These are phyloP conservation scores for Panellus pusillus DNA, from an alignment of 768 basidiomycete species.

Conservation along the genomic window DNA sequence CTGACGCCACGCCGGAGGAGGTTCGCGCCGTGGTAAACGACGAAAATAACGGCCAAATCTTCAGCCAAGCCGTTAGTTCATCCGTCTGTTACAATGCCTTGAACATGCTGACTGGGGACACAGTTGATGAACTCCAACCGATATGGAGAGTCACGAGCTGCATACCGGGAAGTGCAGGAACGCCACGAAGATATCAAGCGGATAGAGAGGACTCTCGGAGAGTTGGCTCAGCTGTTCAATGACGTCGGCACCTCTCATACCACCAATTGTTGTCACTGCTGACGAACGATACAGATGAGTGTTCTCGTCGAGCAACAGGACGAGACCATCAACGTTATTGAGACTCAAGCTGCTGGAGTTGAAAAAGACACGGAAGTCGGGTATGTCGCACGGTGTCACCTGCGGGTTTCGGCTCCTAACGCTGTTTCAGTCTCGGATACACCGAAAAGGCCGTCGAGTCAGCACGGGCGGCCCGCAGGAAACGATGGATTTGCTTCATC, in stretches of 20 bases:
- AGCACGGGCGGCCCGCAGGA: conserved; percentile 87
- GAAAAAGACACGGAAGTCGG: conserved; percentile 86
- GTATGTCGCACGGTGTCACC: conserved; percentile 41
- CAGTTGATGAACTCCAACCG: conserved; percentile 89
- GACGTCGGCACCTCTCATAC: conserved; percentile 57
- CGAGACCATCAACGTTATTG: conserved; percentile 80
- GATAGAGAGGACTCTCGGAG: conserved; percentile 90
- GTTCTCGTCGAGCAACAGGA: conserved; percentile 94
- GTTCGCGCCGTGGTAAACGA: conserved; percentile 84
- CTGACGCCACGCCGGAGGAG: conserved; percentile 89
- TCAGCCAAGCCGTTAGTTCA: conserved; percentile 77
- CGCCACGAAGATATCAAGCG: conserved; percentile 95
- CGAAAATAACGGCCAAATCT: conserved; percentile 80
- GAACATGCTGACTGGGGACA: conserved; percentile 10
- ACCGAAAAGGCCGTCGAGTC: conserved; percentile 85
- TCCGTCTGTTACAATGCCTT: background rate
- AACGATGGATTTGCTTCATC: conserved; percentile 96
- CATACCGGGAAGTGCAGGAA: conserved; percentile 96
- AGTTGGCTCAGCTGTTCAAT: conserved; percentile 94
- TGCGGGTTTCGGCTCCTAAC: conserved; percentile 7
- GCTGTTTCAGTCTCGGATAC: conserved; percentile 61
- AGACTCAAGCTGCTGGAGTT: conserved; percentile 70
- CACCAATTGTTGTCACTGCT: background rate
- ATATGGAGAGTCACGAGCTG: conserved; percentile 85
- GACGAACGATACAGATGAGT: conserved; percentile 65